These are phyloP conservation scores for Colletotrichum sp. DNA, from an alignment of 2,329 filamentous ascomycete species.

Conservation along the genomic window DNA sequence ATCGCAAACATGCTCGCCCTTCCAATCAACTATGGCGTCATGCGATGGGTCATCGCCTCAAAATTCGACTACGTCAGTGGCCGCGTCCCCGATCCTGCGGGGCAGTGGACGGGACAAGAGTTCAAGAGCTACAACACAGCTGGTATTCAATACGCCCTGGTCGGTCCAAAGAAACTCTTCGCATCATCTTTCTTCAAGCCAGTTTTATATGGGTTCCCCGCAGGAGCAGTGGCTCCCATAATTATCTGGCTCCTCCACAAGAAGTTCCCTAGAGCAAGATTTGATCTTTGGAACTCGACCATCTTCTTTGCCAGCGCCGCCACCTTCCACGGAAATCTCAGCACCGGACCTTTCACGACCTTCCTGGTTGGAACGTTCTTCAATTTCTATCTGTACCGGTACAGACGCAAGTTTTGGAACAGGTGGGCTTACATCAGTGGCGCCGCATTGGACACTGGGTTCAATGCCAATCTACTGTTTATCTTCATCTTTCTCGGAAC, in stretches of 20 bases:
- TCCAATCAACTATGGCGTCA: slow-evolving; percentile 65
- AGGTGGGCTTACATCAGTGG: slow-evolving; percentile 67
- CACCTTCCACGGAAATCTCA: slow-evolving; percentile 66
- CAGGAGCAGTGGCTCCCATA: slow-evolving; percentile 50
- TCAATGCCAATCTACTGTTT: slow-evolving; percentile 65
- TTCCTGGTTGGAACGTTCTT: slow-evolving; percentile 65
- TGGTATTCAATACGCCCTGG: slow-evolving; percentile 64
- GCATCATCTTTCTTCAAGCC: slow-evolving; percentile 48
- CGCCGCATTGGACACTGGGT: slow-evolving; percentile 66
- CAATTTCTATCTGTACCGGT: slow-evolving; percentile 63
- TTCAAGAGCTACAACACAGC: slow-evolving; percentile 58
- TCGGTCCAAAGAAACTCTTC: slow-evolving; percentile 52
- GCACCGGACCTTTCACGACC: slow-evolving; percentile 61
- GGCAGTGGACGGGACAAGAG: slow-evolving; percentile 66
- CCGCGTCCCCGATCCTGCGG: slow-evolving; percentile 53
- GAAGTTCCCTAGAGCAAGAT: slow-evolving; percentile 56
- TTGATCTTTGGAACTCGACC: slow-evolving; percentile 64
- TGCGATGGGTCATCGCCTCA: slow-evolving; percentile 63
- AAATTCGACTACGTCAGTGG: slow-evolving; percentile 62
- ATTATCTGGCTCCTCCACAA: slow-evolving; percentile 57
- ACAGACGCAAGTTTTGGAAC: slow-evolving; percentile 62
- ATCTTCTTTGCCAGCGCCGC: slow-evolving; percentile 64
- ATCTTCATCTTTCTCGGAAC: slow-evolving; percentile 65
- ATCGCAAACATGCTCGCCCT: slow-evolving; percentile 12
- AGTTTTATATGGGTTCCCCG: slow-evolving; percentile 58